Evolutionary conservation across 2,329 filamentous ascomycete genomes (phyloP).

Genomic region (Monosporascus ibericus): DNA sequence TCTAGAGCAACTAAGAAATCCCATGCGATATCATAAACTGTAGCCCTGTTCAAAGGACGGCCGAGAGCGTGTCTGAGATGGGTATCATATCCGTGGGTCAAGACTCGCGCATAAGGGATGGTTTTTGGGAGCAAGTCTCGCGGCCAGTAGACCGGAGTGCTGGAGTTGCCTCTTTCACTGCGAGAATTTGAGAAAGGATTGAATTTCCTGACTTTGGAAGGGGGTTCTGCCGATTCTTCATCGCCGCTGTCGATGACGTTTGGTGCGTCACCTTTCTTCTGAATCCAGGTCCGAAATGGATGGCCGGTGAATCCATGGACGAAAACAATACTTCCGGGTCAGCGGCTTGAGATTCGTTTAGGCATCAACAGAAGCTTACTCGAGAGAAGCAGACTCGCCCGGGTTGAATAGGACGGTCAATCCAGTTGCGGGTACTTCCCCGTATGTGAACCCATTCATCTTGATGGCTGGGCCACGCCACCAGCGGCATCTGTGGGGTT

Average conservation of each 20-base stretch:
- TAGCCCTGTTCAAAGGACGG: constrained; percentile 17
- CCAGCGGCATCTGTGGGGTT: no score
- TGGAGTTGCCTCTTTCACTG: not conserved
- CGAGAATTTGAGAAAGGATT: not conserved
- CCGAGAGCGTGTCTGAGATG: constrained; percentile 16
- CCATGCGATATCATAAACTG: constrained; percentile 26
- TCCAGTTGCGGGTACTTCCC: no score
- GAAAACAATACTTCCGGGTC: constrained; percentile 8
- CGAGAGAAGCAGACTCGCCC: constrained; percentile 37
- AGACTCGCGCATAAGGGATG: constrained; percentile 15
- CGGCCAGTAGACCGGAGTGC: not conserved
- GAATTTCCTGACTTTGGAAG: not conserved
- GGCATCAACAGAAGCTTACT: constrained; percentile 24
- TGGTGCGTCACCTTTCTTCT: not conserved
- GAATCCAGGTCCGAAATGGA: not conserved
- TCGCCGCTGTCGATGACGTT: constrained; percentile 14
- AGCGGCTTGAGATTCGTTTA: constrained; percentile 11
- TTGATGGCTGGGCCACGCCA: no score
- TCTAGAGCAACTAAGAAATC: constrained; percentile 27
- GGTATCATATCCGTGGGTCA: constrained; percentile 25
- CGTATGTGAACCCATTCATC: no score
- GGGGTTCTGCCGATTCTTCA: not conserved
- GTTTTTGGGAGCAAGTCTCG: not conserved
- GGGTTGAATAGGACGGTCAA: not conserved
- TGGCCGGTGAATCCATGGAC: not conserved